Evolutionary conservation across 2,329 filamentous ascomycete genomes (phyloP).

Genomic region (Penicillium paneum): DNA sequence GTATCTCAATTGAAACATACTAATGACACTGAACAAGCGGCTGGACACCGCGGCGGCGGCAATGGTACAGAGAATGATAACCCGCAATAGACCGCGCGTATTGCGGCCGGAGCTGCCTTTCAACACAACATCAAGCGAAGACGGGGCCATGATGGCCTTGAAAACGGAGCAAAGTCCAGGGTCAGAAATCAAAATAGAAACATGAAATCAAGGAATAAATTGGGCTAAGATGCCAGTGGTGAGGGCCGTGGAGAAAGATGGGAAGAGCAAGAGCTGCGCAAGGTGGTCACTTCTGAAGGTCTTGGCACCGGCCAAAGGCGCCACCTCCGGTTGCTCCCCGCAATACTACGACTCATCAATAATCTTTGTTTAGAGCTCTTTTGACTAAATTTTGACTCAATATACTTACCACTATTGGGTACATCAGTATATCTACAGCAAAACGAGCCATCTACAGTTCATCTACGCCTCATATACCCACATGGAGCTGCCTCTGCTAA

Average conservation of each 20-base stretch:
- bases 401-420: not conserved
- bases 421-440: not conserved
- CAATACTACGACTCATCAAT: slow-evolving; percentile 18
- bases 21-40: slow-evolving; percentile 96
- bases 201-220: slow-evolving; percentile 27
- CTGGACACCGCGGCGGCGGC: slow-evolving; percentile 87
- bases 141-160: slow-evolving; percentile 46
- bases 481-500: slow-evolving; percentile 34
- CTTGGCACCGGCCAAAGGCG: slow-evolving; percentile 36
- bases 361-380: not conserved
- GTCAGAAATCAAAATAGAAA: slow-evolving; percentile 24
- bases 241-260: slow-evolving; percentile 19
- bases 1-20: slow-evolving; percentile 54
- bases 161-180: slow-evolving; percentile 31
- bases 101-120: slow-evolving; percentile 76
- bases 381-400: not conserved
- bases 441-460: not conserved
- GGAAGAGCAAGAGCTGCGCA: slow-evolving; percentile 35
- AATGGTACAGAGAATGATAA: slow-evolving; percentile 87
- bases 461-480: not conserved
- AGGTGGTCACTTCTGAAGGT: slow-evolving; percentile 42
- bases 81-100: slow-evolving; percentile 77
- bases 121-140: slow-evolving; percentile 59
- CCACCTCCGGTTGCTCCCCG: slow-evolving; percentile 35
- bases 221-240: slow-evolving; percentile 23